Conservation (phyloP, 1,284 basidiomycete genomes). For the Trichosporon coremiiforme region DNA sequence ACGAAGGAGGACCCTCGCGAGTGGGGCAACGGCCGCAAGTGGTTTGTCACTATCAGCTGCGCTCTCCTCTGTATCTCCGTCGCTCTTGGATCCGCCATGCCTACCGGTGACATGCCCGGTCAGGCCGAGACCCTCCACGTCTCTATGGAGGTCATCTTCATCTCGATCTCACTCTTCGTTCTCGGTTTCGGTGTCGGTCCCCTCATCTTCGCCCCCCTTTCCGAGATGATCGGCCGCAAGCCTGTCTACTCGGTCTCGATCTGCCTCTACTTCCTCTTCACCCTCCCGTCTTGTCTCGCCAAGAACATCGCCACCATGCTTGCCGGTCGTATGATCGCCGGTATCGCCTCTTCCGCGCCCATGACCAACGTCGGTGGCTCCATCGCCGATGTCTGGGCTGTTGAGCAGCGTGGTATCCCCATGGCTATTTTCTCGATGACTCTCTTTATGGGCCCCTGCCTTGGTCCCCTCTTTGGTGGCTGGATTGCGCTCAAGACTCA, state of each 20-base stretch:
- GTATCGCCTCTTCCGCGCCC: conserved; percentile 57
- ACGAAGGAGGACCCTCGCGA: conserved; percentile 42
- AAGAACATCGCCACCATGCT: conserved; percentile 58
- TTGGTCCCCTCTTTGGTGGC: conserved; percentile 55
- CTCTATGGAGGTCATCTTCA: conserved; percentile 54
- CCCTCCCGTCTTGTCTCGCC: conserved; percentile 57
- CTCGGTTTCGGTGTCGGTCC: conserved; percentile 58
- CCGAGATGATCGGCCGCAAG: conserved; percentile 53
- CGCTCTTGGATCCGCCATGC: conserved; percentile 57
- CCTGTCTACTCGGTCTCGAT: conserved; percentile 56
- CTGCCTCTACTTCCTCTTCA: conserved; percentile 57
- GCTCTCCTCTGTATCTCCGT: conserved; percentile 46
- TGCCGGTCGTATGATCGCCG: conserved; percentile 58
- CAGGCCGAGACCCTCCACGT: conserved; percentile 53
- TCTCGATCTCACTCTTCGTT: conserved; percentile 58
- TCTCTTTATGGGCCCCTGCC: conserved; percentile 56
- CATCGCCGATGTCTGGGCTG: conserved; percentile 58
- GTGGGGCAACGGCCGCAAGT: conserved; percentile 44
- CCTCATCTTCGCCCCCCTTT: conserved; percentile 54
- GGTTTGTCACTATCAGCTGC: conserved; percentile 42
- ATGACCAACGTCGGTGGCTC: conserved; percentile 59
- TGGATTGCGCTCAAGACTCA: conserved; percentile 49
- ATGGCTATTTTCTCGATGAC: conserved; percentile 57
- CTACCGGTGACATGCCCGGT: conserved; percentile 56
- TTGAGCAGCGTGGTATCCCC: conserved; percentile 56